Evolutionary conservation across 2,329 filamentous ascomycete species (phyloP).

Genomic region (Fusarium heterosporum): DNA sequence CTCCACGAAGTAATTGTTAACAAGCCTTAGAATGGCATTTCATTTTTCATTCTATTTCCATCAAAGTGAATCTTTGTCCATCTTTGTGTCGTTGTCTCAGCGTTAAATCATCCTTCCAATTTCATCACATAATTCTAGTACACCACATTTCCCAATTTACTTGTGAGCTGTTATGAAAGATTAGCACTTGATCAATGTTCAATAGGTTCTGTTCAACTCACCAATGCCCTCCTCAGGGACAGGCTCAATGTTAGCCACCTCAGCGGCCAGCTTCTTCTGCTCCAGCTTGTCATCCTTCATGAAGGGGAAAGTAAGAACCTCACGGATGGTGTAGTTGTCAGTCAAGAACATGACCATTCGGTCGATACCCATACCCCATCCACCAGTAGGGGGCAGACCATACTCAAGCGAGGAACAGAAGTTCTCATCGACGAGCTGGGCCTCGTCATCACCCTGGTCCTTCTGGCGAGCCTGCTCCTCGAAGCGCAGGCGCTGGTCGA

Average conservation of each 20-base stretch:
- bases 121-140: conserved; percentile 12
- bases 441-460: conserved; percentile 96
- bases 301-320: conserved; percentile 96
- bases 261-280: conserved; percentile 59
- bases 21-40: conserved; percentile 24
- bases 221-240: conserved; percentile 46
- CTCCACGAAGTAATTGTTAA: conserved; percentile 31
- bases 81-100: conserved; percentile 16
- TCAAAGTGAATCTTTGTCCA: conserved; percentile 12
- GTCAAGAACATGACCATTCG: conserved; percentile 95
- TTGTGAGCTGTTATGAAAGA: conserved; percentile 38
- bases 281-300: conserved; percentile 82
- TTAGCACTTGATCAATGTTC: conserved; percentile 17
- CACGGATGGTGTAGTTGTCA: conserved; percentile 92
- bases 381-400: conserved; percentile 91
- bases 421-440: conserved; percentile 94
- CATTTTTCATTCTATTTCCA: conserved; percentile 28
- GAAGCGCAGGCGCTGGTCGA: conserved; percentile 85
- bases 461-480: conserved; percentile 98
- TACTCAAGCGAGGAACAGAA: conserved; percentile 93
- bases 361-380: conserved; percentile 97
- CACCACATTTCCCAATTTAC: conserved; percentile 29
- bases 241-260: conserved; percentile 46
- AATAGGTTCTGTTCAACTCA: conserved; percentile 23
- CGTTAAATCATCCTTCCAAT: conserved; percentile 46